These are phyloP conservation scores for Syncephalastrum sp. DNA, from an alignment of 371 early-diverging fungal genomes.

Conservation along the genomic window DNA sequence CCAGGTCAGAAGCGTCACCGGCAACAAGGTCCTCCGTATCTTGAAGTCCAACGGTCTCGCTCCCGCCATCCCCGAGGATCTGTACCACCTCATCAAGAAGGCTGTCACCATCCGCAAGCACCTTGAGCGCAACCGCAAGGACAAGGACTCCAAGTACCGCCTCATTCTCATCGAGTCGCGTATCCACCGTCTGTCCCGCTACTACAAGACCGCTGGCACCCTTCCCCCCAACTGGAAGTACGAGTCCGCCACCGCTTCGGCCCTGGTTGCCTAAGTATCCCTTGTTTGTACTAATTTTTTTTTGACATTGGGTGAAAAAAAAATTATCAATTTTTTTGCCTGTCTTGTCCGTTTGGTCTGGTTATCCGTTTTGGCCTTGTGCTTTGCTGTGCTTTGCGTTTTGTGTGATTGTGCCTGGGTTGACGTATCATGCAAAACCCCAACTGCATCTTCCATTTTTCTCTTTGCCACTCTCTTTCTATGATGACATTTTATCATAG, in stretches of 20 bases:
- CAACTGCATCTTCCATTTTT: too few relatives aligned
- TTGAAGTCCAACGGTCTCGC: slow-evolving; percentile 90
- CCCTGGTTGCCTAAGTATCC: slow-evolving; percentile 43
- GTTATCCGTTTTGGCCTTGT: too few relatives aligned
- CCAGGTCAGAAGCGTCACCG: slow-evolving; percentile 94
- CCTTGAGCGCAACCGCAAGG: slow-evolving; percentile 99
- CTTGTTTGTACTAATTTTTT: too few relatives aligned
- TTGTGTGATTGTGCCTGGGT: neutral
- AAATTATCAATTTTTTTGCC: neutral
- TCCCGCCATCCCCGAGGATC: slow-evolving; percentile 99
- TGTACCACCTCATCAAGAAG: slow-evolving; percentile 99
- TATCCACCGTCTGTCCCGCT: slow-evolving; percentile 99
- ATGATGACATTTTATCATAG: slow-evolving; percentile 2
- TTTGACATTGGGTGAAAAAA: too few relatives aligned
- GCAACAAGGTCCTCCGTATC: slow-evolving; percentile 96
- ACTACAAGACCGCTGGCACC: slow-evolving; percentile 99
- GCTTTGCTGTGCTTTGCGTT: neutral
- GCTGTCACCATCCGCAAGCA: slow-evolving; percentile 99
- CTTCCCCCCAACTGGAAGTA: slow-evolving; percentile 99
- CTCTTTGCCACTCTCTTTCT: too few relatives aligned
- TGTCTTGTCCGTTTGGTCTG: too few relatives aligned
- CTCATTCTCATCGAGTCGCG: slow-evolving; percentile 98
- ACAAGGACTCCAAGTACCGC: slow-evolving; percentile 99
- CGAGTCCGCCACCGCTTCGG: slow-evolving; percentile 52
- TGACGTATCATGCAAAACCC: neutral